Evolutionary conservation across 2,329 filamentous ascomycete genomes (phyloP).

Genomic region (Botrytis hyacinthi): DNA sequence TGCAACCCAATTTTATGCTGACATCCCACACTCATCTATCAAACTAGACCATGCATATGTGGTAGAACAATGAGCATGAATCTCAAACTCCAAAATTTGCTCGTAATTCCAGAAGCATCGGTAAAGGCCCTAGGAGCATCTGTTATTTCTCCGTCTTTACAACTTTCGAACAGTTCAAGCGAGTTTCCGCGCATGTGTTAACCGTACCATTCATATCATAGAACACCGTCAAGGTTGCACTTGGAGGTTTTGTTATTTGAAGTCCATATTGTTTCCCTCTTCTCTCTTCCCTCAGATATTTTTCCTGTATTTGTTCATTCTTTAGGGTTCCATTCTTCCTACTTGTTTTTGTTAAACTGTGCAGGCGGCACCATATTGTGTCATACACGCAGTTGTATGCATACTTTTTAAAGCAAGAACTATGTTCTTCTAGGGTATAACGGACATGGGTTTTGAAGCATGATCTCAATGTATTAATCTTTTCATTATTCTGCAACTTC

Average conservation of each 20-base stretch:
- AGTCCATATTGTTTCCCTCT: background rate
- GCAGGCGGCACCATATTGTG: background rate
- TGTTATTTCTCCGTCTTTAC: too few relatives aligned
- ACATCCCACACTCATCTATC: too few relatives aligned
- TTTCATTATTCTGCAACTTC: background rate
- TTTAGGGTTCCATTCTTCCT: background rate
- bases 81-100: too few relatives aligned
- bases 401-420: background rate
- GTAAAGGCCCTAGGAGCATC: too few relatives aligned
- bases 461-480: background rate
- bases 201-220: background rate
- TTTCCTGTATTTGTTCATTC: background rate
- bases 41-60: too few relatives aligned
- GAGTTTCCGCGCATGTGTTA: background rate
- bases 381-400: background rate
- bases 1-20: too few relatives aligned
- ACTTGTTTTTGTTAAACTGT: background rate
- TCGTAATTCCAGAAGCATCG: too few relatives aligned
- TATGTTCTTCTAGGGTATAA: background rate
- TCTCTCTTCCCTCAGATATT: background rate
- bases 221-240: too few relatives aligned
- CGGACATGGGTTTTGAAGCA: background rate
- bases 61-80: too few relatives aligned
- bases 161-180: too few relatives aligned
- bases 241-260: background rate